Conservation (phyloP, 164 flowering plant genomes). For the Santalum album region DNA sequence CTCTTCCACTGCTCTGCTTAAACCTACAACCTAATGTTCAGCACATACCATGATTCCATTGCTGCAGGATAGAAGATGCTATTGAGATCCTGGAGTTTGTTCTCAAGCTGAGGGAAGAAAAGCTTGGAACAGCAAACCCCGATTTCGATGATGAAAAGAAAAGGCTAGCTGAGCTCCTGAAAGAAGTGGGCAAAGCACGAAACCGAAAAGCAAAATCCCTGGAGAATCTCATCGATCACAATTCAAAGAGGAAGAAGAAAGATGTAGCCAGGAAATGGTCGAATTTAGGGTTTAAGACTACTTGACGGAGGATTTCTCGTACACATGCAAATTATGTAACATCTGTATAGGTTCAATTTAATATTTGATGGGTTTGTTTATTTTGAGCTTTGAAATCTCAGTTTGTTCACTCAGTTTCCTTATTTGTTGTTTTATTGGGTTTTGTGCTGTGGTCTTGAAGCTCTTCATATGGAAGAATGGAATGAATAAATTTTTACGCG, state of each 20-base stretch:
- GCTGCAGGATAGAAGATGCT: conserved; percentile 83
- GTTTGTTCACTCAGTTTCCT: conserved; percentile 17
- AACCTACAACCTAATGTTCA: background rate
- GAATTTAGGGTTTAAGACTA: conserved; percentile 68
- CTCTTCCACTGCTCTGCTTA: background rate
- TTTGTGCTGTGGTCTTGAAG: conserved; percentile 23
- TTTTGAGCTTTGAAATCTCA: conserved; percentile 17
- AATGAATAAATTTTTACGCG: conserved; percentile 10
- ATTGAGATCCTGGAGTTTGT: conserved; percentile 87
- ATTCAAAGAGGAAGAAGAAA: conserved; percentile 76
- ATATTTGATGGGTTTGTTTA: conserved; percentile 26
- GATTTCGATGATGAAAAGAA: conserved; percentile 93
- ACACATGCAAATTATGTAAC: conserved; percentile 30
- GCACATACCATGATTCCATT: background rate
- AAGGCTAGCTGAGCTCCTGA: conserved; percentile 83
- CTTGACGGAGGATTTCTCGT: conserved; percentile 21
- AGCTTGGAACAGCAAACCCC: conserved; percentile 94
- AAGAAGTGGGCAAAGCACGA: conserved; percentile 82
- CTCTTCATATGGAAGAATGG: conserved; percentile 16
- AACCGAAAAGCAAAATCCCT: conserved; percentile 89
- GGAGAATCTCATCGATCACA: conserved; percentile 78
- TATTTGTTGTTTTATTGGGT: conserved; percentile 21
- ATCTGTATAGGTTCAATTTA: conserved; percentile 37
- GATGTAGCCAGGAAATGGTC: conserved; percentile 79
- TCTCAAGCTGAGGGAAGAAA: conserved; percentile 86